A percentile compares a stretch with the other conserved stretches of the same genome.
Evolutionary conservation across 495 filamentous ascomycete genomes (phyloP).

Genomic region (Elaphomyces granulatus): DNA sequence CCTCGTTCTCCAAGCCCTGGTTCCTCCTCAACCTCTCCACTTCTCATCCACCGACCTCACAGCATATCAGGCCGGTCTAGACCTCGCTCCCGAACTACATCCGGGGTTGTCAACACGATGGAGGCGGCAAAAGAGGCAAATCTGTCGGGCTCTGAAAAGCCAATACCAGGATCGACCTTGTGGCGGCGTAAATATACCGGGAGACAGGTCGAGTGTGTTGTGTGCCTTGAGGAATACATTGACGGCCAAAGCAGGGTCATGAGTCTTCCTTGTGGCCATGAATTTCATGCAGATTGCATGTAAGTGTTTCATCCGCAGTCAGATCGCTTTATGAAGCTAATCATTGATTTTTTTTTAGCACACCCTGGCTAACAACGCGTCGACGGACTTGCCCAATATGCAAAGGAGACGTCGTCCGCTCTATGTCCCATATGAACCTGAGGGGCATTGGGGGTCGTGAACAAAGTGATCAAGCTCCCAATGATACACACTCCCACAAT

Average conservation of each 20-base stretch:
- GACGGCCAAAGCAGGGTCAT: constrained; percentile 92
- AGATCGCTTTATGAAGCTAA: too few species aligned
- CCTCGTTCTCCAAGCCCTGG: constrained; percentile 35
- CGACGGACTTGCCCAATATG: constrained; percentile 95
- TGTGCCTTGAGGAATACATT: constrained; percentile 92
- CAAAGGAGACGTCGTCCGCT: constrained; percentile 86
- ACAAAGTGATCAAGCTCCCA: constrained; percentile 29
- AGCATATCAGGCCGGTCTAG: constrained; percentile 32
- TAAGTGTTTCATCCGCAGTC: too few species aligned
- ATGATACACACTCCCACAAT: constrained; percentile 18
- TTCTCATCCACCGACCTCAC: constrained; percentile 37
- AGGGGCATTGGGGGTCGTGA: constrained; percentile 35
- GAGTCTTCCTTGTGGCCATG: constrained; percentile 96
- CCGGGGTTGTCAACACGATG: constrained; percentile 33
- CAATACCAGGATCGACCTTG: constrained; percentile 26
- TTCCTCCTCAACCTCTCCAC: constrained; percentile 49
- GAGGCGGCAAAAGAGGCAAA: constrained; percentile 15
- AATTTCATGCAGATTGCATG: constrained; percentile 98
- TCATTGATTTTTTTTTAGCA: constrained; percentile 40
- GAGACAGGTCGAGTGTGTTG: constrained; percentile 87
- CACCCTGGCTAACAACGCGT: constrained; percentile 93
- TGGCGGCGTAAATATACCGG: constrained; percentile 76
- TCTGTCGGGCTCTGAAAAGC: constrained; percentile 35
- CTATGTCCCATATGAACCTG: constrained; percentile 25
- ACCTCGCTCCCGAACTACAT: constrained; percentile 51